Base-by-base conservation (phyloP, 2,329 filamentous ascomycete species). In the Colletotrichum destructivum region DNA sequence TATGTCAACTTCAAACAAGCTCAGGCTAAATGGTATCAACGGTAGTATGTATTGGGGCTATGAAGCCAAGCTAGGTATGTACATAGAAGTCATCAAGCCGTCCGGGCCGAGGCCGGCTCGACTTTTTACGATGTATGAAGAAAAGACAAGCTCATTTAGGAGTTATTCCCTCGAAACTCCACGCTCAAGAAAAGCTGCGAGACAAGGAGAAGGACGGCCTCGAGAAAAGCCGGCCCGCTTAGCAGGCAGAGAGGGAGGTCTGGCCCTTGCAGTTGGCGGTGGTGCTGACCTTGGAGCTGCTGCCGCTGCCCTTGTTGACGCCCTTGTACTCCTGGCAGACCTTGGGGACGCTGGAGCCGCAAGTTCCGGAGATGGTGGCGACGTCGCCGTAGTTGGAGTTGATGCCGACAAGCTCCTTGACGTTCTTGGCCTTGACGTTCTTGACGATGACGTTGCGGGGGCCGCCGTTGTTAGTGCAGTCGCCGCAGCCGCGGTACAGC, bases 401-500 rank as follows among this genome's bases (percentile, higher is more conserved):
- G 70, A 83, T 84, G 23, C 83, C 84, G 57, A 80, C 82, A n/a
- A 85, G 78, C 72, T 83, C 79, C 61, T 66, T 73, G 49, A 73
- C 70, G 55, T 31, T 21, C 44, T 66, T 66, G 18, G 70, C 70
- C 67, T 66, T 73, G 38, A 73, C 70, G 56, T 73, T 73, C 70
- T 73, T 70, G 70, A 73, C 11, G 38, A 73, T 26, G 51, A 73
- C 70, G 62, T 73, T 73, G 44, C 70, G 66, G 31, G 70, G 66
- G 6, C 66, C 67, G 51, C 70, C 70, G 66, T 73, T 73, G 67
- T 73, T 71, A 16, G 66, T 71, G 79, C 84, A 86, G 79, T 86
- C 84, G 46, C 83, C 83, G 74, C 83, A 85, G 23, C 79, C 78
- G 70, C 83, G 81, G 77, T 85, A 85, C 16, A 85, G 78, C 70